phyloP scores from a whole-genome alignment of 176 grass and related monocot genomes.

The Thalia dealbata region DNA sequence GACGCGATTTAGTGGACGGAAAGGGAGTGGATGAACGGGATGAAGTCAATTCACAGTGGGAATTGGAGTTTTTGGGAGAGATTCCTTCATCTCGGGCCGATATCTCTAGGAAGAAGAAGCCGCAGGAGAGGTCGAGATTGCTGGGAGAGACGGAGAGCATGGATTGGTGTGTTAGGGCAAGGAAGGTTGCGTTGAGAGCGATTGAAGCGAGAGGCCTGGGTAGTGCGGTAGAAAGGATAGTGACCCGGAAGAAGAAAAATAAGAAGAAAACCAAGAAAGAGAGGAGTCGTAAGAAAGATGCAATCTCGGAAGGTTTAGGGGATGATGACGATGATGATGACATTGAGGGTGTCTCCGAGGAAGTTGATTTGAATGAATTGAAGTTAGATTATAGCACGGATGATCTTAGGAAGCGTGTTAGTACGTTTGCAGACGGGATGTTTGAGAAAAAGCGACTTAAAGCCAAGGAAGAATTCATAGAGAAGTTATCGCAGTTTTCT shows the following conservation, averaged over 20 bases:
- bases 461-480: slow-evolving; percentile 52
- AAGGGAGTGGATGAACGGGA: slow-evolving; percentile 15
- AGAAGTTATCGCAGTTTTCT: slow-evolving; percentile 64
- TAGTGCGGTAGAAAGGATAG: slow-evolving; percentile 39
- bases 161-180: slow-evolving; percentile 78
- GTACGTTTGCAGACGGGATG: slow-evolving; percentile 49
- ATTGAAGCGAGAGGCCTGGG: slow-evolving; percentile 63
- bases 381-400: slow-evolving; percentile 16
- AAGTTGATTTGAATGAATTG: slow-evolving; percentile 22
- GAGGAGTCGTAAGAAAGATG: slow-evolving; percentile 5
- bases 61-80: slow-evolving; percentile 34
- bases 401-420: slow-evolving; percentile 41
- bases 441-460: slow-evolving; percentile 67
- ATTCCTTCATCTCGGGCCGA: slow-evolving; percentile 7
- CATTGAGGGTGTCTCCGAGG: slow-evolving; percentile 18
- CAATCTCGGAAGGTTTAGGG: slow-evolving; percentile 10
- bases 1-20: not conserved
- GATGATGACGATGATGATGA: slow-evolving; percentile 6
- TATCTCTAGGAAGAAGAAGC: not conserved
- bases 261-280: slow-evolving; percentile 46
- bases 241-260: slow-evolving; percentile 62
- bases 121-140: slow-evolving; percentile 14
- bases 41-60: slow-evolving; percentile 22
- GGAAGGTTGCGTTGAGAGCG: slow-evolving; percentile 52
- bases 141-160: slow-evolving; percentile 34